These are phyloP conservation scores for Blastobotrys serpentis DNA, from an alignment of 1,139 yeast species.

Conservation along the genomic window DNA sequence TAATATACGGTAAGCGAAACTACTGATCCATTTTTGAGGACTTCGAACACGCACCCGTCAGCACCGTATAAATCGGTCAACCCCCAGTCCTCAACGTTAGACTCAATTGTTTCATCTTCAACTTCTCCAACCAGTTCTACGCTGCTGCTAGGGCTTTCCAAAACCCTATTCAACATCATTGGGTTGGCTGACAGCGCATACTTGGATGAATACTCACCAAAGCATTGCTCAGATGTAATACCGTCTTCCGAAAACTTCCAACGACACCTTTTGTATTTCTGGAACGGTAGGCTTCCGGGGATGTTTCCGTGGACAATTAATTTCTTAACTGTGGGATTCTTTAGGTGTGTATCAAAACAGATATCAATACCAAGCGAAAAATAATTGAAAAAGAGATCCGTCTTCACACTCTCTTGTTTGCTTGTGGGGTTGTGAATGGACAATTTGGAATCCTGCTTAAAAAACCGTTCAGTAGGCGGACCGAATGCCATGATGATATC, in stretches of 20 bases:
- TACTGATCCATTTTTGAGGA: slow-evolving; percentile 29
- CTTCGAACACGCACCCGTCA: slow-evolving; percentile 32
- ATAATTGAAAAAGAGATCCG: slow-evolving; percentile 35
- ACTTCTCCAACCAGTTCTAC: slow-evolving; percentile 33
- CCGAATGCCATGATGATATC: slow-evolving; percentile 35
- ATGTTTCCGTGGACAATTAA: slow-evolving; percentile 36
- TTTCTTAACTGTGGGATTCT: slow-evolving; percentile 31
- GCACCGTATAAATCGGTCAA: slow-evolving; percentile 32
- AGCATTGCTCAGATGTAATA: slow-evolving; percentile 25
- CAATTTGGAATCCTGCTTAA: slow-evolving; percentile 33
- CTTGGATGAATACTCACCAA: slow-evolving; percentile 17
- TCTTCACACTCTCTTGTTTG: slow-evolving; percentile 21
- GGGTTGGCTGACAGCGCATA: slow-evolving; percentile 23
- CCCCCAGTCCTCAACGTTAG: slow-evolving; percentile 30
- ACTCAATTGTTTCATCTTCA: slow-evolving; percentile 16
- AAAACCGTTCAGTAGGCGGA: slow-evolving; percentile 36
- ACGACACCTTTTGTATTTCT: slow-evolving; percentile 35
- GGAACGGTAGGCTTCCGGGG: slow-evolving; percentile 35
- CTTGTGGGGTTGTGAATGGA: slow-evolving; percentile 31
- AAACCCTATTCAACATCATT: slow-evolving; percentile 30
- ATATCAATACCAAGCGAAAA: slow-evolving; percentile 35
- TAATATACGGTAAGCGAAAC: slow-evolving; percentile 31
- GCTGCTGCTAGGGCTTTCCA: slow-evolving; percentile 33
- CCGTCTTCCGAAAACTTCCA: slow-evolving; percentile 26
- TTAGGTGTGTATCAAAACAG: slow-evolving; percentile 31